These are phyloP conservation scores for Streptanthus diversifolius DNA, from an alignment of 345 rosid species.

Conservation along the genomic window DNA sequence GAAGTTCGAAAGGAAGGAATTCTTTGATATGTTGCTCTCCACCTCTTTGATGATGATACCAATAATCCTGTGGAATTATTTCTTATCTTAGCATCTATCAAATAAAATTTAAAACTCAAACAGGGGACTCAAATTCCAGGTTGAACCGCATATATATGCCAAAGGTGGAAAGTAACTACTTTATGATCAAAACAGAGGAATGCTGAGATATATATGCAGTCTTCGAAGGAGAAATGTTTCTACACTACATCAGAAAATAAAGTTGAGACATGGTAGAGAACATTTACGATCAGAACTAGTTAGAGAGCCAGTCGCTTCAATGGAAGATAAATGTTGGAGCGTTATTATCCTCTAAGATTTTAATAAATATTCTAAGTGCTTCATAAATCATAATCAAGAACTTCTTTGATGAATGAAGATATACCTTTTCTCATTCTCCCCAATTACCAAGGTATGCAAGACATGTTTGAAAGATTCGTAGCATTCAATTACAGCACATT, in stretches of 20 bases:
- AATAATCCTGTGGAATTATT: conserved; percentile 59
- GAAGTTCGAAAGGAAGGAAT: conserved; percentile 77
- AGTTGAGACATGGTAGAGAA: neutral
- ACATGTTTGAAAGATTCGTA: conserved; percentile 88
- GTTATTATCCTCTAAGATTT: neutral
- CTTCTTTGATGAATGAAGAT: neutral
- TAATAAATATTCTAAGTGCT: neutral
- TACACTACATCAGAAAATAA: neutral
- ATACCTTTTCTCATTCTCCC: conserved; percentile 96
- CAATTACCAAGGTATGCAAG: conserved; percentile 67
- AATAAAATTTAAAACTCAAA: neutral
- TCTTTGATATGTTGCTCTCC: conserved; percentile 81
- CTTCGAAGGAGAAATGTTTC: neutral
- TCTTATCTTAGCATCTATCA: conserved; percentile 12
- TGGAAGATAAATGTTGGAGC: neutral
- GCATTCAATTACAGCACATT: conserved; percentile 97
- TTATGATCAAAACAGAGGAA: conserved; percentile 4
- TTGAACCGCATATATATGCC: conserved; percentile 3
- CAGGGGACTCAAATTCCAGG: neutral
- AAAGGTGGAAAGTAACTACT: neutral
- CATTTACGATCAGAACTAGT: conserved; percentile 5
- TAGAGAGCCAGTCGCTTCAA: neutral
- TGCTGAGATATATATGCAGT: neutral
- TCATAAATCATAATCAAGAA: conserved; percentile 6
- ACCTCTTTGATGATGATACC: conserved; percentile 85